Percentiles rank a stretch among this genome's conserved stretches.
These are phyloP conservation scores for Capronia americana DNA, from an alignment of 2,329 filamentous ascomycete species.

Conservation along the genomic window DNA sequence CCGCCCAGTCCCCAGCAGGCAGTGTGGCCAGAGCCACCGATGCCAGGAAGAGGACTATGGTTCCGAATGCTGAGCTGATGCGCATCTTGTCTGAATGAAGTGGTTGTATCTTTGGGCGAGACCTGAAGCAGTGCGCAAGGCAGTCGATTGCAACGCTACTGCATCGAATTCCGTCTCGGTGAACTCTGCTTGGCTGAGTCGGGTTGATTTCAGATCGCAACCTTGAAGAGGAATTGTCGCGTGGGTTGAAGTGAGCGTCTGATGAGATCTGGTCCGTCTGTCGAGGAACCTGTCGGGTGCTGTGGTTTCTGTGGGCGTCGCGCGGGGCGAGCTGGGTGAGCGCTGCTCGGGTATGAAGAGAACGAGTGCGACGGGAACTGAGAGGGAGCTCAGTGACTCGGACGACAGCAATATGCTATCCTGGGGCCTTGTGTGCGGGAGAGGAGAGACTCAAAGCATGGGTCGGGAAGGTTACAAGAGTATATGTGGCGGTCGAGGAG, in stretches of 20 bases:
- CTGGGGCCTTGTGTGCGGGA: conserved; percentile 14
- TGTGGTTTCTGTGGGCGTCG: conserved; percentile 6
- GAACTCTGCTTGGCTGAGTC: background rate
- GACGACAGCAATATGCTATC: conserved; percentile 35
- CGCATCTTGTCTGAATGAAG: conserved; percentile 31
- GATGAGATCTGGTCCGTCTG: conserved; percentile 5
- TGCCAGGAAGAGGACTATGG: conserved; percentile 26
- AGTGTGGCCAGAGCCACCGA: conserved; percentile 23
- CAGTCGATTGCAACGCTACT: background rate
- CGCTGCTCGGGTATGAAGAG: conserved; percentile 28
- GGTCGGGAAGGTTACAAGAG: conserved; percentile 20
- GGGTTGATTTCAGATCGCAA: background rate
- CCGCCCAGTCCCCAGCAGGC: conserved; percentile 26
- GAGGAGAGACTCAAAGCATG: conserved; percentile 38
- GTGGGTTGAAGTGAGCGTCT: conserved; percentile 12
- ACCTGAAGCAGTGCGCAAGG: background rate
- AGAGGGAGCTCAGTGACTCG: conserved; percentile 38
- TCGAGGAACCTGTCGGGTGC: conserved; percentile 4
- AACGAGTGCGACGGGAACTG: conserved; percentile 26
- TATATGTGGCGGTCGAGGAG: conserved; percentile 33
- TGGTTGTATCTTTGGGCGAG: background rate
- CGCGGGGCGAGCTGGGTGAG: conserved; percentile 25
- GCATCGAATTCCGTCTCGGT: conserved; percentile 5
- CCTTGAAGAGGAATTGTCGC: background rate
- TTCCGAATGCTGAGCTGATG: conserved; percentile 28